Conservation (phyloP, 2,329 filamentous ascomycete genomes). For the Cadophora luteo-olivacea region DNA sequence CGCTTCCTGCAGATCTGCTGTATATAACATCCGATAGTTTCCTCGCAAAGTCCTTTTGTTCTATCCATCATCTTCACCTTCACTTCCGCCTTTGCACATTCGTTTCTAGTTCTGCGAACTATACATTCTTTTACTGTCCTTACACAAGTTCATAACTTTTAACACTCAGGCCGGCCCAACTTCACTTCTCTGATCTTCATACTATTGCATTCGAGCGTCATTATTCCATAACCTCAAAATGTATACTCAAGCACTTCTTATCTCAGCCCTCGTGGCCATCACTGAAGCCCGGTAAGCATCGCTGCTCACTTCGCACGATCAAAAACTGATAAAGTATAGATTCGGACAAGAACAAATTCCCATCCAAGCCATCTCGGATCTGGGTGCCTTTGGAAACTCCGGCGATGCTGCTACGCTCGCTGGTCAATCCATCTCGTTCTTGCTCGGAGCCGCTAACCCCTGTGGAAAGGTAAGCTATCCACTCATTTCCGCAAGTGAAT, state of each 20-base stretch:
- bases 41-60: slow-evolving; percentile 8
- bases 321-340: slow-evolving; percentile 41
- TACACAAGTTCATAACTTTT: slow-evolving; percentile 25
- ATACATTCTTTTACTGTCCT: slow-evolving; percentile 35
- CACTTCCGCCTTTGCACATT: slow-evolving; percentile 34
- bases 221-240: slow-evolving; percentile 29
- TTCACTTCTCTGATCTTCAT: slow-evolving; percentile 21
- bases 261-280: slow-evolving; percentile 35
- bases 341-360: slow-evolving; percentile 69
- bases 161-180: slow-evolving; percentile 37
- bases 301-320: not conserved
- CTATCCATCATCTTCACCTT: slow-evolving; percentile 27
- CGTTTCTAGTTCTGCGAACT: slow-evolving; percentile 44
- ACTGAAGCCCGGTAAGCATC: slow-evolving; percentile 41
- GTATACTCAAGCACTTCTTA: slow-evolving; percentile 37
- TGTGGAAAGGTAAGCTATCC: slow-evolving; percentile 59
- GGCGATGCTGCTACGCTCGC: slow-evolving; percentile 53
- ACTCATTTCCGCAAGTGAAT: not conserved
- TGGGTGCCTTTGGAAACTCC: slow-evolving; percentile 56
- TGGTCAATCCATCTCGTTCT: slow-evolving; percentile 64
- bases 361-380: slow-evolving; percentile 59
- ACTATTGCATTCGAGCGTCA: slow-evolving; percentile 13
- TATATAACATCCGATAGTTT: slow-evolving; percentile 28
- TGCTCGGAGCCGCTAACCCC: slow-evolving; percentile 69
- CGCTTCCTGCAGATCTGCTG: slow-evolving; percentile 10